Base-by-base conservation (phyloP, 1,139 yeast genomes). In the Lodderomyces orthopsilosis region DNA sequence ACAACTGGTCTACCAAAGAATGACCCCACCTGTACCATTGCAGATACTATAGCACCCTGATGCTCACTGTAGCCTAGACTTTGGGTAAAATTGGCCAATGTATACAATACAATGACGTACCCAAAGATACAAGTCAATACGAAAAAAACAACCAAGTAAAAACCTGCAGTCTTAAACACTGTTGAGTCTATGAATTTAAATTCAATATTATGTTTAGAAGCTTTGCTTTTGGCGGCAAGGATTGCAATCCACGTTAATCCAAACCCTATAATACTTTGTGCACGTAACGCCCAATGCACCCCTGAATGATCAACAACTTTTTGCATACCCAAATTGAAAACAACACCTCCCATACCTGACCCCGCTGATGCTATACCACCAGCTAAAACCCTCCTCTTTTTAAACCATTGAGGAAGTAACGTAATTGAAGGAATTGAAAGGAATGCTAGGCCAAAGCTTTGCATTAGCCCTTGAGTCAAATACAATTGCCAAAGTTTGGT, bases 271-370 rank as follows among this genome's bases (percentile, higher is more conserved):
- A 69, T 68, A 38, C 65, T 60, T 51, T 68, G 73, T 4, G 64
- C 63, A 24, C 71, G 51, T 39, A 67, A 54, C 0, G 72, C 74
- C 73, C 74, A 68, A 41, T 50, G 51, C 3, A 65, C 70, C 19
- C 55, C 49, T 14, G 51, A 53, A 1, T 42, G 46, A 37, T 65
- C 55, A n/a, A 64, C 62, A 8, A 68, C 56, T 37, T 54, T 56
- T 46, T 67, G 68, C 70, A 67, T 65, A n/a, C 62, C 70, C 45
- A 68, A 53, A 43, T 62, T 67, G 48, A 63, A 77, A 5, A 65
- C 61, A 46, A 83, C 71, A 2, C 89, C 89, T 1, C 88, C 90
- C 6, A 74, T 60, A 7, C 85, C 81, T 1, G 85, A 73, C 0
- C 88, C 87, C 1, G 81, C 74, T 0, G 83, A 72, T 0, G 79